Evolutionary conservation across 257 asterid genomes (phyloP).

Genomic region (Solanum chilense): DNA sequence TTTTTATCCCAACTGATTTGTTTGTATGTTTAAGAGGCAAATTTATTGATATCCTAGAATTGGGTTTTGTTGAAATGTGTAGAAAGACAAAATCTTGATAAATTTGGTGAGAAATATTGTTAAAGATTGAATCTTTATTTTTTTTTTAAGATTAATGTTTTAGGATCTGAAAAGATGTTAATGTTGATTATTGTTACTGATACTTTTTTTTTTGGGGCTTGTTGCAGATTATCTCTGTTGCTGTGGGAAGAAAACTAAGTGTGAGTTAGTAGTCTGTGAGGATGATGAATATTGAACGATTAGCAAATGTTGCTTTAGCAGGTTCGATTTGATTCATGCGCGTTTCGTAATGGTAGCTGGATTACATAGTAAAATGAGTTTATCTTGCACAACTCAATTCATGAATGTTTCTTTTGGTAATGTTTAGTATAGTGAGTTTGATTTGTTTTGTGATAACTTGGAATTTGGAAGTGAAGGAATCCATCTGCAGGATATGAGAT

Average conservation of each 20-base stretch:
- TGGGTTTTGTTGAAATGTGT: neutral
- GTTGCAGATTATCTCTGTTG: neutral
- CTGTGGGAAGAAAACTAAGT: neutral
- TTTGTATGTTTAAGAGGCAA: neutral
- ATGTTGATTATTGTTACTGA: neutral
- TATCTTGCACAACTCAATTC: neutral
- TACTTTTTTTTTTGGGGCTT: neutral
- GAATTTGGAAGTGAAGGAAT: neutral
- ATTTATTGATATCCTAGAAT: neutral
- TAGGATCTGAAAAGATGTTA: neutral
- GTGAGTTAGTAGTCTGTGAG: neutral
- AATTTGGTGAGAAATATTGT: neutral
- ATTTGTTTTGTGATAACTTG: neutral
- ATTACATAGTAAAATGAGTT: neutral
- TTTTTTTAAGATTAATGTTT: neutral
- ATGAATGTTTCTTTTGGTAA: neutral
- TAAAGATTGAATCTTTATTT: neutral
- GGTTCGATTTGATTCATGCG: slow-evolving; percentile 11
- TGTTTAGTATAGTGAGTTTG: neutral
- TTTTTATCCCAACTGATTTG: neutral
- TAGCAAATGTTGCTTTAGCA: slow-evolving; percentile 52
- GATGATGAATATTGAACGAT: slow-evolving; percentile 45
- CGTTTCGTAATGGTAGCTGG: neutral
- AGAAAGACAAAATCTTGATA: neutral
- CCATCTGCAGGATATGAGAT: neutral